phyloP scores from a whole-genome alignment of 257 asterid species.

The Ilex asprella region DNA sequence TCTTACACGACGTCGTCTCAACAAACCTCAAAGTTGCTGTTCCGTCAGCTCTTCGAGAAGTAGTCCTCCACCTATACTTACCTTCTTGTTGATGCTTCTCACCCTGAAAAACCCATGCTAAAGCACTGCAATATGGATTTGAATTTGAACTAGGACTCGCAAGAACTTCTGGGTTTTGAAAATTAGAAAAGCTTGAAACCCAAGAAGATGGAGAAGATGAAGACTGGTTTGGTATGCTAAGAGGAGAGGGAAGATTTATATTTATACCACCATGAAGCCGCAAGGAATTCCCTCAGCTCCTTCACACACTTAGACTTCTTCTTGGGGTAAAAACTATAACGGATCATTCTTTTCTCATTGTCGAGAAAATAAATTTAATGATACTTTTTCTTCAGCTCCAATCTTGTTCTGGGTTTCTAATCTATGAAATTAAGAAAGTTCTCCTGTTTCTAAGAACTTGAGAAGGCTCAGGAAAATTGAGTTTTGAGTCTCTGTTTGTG shows the following conservation, averaged over 20 bases:
- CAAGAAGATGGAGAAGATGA: slow-evolving; percentile 32
- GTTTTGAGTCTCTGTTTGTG: no score
- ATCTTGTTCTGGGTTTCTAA: no score
- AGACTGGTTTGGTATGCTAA: slow-evolving; percentile 35
- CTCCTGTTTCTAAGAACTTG: no score
- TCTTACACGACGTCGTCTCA: slow-evolving; percentile 55
- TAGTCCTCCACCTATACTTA: slow-evolving; percentile 91
- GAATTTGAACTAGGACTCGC: slow-evolving; percentile 21
- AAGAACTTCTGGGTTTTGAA: slow-evolving; percentile 30
- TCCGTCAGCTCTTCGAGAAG: slow-evolving; percentile 92
- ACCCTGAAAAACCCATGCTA: slow-evolving; percentile 94
- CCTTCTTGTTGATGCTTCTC: slow-evolving; percentile 85
- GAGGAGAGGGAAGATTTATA: slow-evolving; percentile 49
- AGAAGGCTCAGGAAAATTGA: no score
- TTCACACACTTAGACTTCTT: not conserved
- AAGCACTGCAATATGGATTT: slow-evolving; percentile 3
- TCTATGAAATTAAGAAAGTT: no score
- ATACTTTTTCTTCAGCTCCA: no score
- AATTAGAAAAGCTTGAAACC: slow-evolving; percentile 35
- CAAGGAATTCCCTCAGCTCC: not conserved
- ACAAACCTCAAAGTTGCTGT: slow-evolving; percentile 42
- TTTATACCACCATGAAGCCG: slow-evolving; percentile 25
- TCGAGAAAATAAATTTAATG: not conserved
- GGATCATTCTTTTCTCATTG: not conserved
- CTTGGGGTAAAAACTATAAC: no score